Evolutionary conservation across 2,329 filamentous ascomycete species (phyloP).

Genomic region (Colletotrichum caudatum): DNA sequence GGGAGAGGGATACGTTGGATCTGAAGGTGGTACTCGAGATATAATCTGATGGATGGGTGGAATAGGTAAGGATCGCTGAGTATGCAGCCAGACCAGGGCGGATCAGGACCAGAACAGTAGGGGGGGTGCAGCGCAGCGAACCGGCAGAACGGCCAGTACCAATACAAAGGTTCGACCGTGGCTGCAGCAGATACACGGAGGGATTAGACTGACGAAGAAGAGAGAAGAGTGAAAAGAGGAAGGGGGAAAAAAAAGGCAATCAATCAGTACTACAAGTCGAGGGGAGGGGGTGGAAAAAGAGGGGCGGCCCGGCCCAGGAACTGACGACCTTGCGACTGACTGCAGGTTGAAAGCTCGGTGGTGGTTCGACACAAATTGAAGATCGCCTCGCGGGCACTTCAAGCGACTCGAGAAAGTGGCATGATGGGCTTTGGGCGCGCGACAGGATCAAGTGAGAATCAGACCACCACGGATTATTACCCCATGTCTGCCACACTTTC

Average conservation of each 20-base stretch:
- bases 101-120: slow-evolving; percentile 37
- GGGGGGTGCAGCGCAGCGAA: slow-evolving; percentile 28
- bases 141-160: slow-evolving; percentile 13
- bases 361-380: slow-evolving; percentile 41
- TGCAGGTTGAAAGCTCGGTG: slow-evolving; percentile 31
- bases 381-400: slow-evolving; percentile 39
- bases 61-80: slow-evolving; percentile 29
- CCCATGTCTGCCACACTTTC: slow-evolving; percentile 35
- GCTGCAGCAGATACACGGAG: slow-evolving; percentile 17
- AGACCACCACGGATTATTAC: slow-evolving; percentile 41
- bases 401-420: slow-evolving; percentile 41
- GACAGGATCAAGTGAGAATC: slow-evolving; percentile 42
- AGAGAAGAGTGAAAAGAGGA: slow-evolving; percentile 31
- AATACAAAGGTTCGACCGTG: not conserved
- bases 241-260: not conserved
- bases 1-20: slow-evolving; percentile 16
- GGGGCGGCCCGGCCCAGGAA: slow-evolving; percentile 20
- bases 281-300: slow-evolving; percentile 2
- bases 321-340: slow-evolving; percentile 37
- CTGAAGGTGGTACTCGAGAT: slow-evolving; percentile 36
- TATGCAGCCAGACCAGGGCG: slow-evolving; percentile 40
- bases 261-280: slow-evolving; percentile 1
- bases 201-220: slow-evolving; percentile 29
- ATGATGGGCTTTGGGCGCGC: slow-evolving; percentile 40
- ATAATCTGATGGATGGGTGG: slow-evolving; percentile 2